phyloP scores from a whole-genome alignment of 1,284 basidiomycete genomes.

The Ganoderma lingzhi region DNA sequence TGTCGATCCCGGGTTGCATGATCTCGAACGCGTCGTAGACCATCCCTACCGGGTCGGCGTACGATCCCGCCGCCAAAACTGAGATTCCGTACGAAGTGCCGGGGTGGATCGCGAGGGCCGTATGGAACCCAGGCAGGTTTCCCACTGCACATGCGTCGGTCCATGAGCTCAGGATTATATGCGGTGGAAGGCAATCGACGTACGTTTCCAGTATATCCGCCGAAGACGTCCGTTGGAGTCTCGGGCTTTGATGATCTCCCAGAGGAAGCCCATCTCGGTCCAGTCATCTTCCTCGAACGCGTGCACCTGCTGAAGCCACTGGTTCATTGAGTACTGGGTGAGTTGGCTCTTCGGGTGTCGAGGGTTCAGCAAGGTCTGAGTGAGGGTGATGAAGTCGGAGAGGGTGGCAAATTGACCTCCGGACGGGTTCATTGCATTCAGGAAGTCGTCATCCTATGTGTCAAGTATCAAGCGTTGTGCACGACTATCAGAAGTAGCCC shows the following conservation, averaged over 20 bases:
- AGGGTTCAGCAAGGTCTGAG: constrained; percentile 54
- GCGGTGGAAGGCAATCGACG: not conserved
- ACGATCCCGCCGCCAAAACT: constrained; percentile 52
- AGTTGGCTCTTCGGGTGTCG: constrained; percentile 45
- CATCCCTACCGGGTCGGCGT: constrained; percentile 46
- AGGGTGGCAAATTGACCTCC: constrained; percentile 60
- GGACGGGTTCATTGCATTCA: constrained; percentile 50
- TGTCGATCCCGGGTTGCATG: constrained; percentile 52
- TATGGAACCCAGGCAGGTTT: constrained; percentile 53
- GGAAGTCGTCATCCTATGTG: constrained; percentile 48
- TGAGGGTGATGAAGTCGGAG: constrained; percentile 50
- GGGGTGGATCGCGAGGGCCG: constrained; percentile 53
- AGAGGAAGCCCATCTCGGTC: constrained; percentile 54
- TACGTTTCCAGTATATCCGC: constrained; percentile 48
- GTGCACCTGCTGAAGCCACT: constrained; percentile 54
- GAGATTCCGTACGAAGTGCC: constrained; percentile 56
- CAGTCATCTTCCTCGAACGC: constrained; percentile 46
- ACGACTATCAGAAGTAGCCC: too few relatives aligned
- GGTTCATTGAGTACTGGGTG: constrained; percentile 45
- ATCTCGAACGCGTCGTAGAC: constrained; percentile 47
- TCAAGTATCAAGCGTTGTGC: not conserved
- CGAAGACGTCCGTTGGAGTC: constrained; percentile 46
- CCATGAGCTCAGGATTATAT: not conserved
- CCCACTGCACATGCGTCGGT: constrained; percentile 44
- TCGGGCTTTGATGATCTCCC: constrained; percentile 53